Evolutionary conservation across 768 basidiomycete genomes (phyloP).

Genomic region (Tylopilus sp.): DNA sequence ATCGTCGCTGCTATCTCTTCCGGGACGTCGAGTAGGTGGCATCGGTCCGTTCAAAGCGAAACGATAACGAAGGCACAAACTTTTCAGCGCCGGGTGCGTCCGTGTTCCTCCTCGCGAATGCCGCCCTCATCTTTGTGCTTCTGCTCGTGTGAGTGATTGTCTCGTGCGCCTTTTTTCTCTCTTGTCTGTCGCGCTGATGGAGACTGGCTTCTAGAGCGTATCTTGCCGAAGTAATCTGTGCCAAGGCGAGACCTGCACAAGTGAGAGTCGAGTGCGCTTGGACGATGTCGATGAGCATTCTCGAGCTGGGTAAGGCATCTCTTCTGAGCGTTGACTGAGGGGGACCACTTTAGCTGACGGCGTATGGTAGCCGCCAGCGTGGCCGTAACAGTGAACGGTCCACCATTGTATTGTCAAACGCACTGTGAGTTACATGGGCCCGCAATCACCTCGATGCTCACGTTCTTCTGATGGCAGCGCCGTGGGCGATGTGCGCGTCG

Average conservation of each 20-base stretch:
- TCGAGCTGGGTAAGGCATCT: constrained; percentile 48
- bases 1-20: constrained; percentile 36
- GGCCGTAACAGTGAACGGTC: constrained; percentile 42
- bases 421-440: constrained; percentile 30
- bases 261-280: constrained; percentile 55
- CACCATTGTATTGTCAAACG: constrained; percentile 33
- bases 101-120: constrained; percentile 47
- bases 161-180: background rate
- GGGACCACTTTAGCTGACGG: background rate
- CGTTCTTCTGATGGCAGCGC: constrained; percentile 20
- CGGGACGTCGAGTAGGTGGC: constrained; percentile 36
- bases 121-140: constrained; percentile 33
- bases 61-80: background rate
- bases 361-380: constrained; percentile 44
- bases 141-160: constrained; percentile 28
- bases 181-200: background rate
- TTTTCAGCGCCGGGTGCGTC: constrained; percentile 45
- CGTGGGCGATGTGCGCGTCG: constrained; percentile 46
- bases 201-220: constrained; percentile 22
- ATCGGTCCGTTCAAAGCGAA: background rate
- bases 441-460: constrained; percentile 6
- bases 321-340: background rate
- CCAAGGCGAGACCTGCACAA: constrained; percentile 37
- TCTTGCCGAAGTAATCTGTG: constrained; percentile 36
- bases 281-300: constrained; percentile 44